Conservation (phyloP, 495 filamentous ascomycete genomes). For the Hypoxylon lienhwacheense region DNA sequence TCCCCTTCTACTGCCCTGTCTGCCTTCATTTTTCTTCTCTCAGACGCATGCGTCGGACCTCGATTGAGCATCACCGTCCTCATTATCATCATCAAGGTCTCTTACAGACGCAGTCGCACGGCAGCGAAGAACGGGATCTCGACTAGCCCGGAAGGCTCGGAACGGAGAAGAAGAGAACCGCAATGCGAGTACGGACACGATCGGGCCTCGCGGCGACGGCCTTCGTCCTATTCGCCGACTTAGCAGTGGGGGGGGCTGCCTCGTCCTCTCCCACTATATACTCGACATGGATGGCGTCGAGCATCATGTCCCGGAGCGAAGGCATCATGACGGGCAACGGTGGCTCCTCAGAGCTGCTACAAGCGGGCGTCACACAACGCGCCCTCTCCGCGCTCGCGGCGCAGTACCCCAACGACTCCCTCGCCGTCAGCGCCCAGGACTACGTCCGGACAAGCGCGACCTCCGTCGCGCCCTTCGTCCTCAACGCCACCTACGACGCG, state of each 20-base stretch:
- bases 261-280: conserved; percentile 16
- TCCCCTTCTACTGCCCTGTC: too few species aligned
- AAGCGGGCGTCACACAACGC: conserved; percentile 47
- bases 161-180: background rate
- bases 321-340: conserved; percentile 41
- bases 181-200: conserved; percentile 15
- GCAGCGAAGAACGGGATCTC: background rate
- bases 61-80: too few species aligned
- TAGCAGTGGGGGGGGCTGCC: conserved; percentile 3
- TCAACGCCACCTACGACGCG: conserved; percentile 43
- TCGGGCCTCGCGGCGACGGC: conserved; percentile 7
- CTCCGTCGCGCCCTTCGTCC: conserved; percentile 35
- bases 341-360: conserved; percentile 42
- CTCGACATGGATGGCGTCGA: conserved; percentile 50
- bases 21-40: too few species aligned
- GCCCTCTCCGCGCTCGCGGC: conserved; percentile 40
- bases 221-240: conserved; percentile 12
- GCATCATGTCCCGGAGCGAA: conserved; percentile 49
- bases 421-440: conserved; percentile 18
- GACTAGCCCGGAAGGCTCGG: too few species aligned
- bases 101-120: too few species aligned
- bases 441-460: conserved; percentile 36
- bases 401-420: conserved; percentile 34
- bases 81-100: too few species aligned
- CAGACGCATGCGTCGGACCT: too few species aligned